These are phyloP conservation scores for Ophiostoma pallidulum DNA, from an alignment of 2,329 filamentous ascomycete species.

Conservation along the genomic window DNA sequence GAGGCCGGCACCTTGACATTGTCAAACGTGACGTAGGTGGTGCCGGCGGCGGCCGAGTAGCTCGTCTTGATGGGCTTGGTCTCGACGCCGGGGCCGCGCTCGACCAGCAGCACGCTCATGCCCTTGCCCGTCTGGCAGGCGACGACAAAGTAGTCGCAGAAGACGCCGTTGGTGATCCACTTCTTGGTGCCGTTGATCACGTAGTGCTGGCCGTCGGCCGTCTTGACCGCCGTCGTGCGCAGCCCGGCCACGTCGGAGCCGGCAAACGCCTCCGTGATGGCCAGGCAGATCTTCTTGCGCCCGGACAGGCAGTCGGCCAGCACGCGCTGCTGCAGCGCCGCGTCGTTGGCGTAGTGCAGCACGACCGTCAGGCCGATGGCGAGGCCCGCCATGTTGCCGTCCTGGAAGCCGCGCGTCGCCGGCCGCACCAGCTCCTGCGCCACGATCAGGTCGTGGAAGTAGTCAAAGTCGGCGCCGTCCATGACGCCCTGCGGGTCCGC, in stretches of 20 bases:
- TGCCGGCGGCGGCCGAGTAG: constrained; percentile 71
- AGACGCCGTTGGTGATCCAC: constrained; percentile 63
- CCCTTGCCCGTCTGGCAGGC: constrained; percentile 72
- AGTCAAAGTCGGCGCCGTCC: constrained; percentile 74
- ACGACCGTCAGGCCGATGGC: constrained; percentile 72
- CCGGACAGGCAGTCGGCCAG: constrained; percentile 65
- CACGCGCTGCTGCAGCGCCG: constrained; percentile 55
- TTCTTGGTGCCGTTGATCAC: constrained; percentile 69
- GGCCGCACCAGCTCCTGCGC: constrained; percentile 62
- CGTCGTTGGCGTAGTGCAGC: constrained; percentile 65
- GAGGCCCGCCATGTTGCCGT: constrained; percentile 83
- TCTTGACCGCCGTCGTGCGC: constrained; percentile 69
- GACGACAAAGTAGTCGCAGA: constrained; percentile 73
- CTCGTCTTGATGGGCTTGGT: constrained; percentile 71
- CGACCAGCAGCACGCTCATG: constrained; percentile 66
- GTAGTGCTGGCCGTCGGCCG: constrained; percentile 64
- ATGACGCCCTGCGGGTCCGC: constrained; percentile 46
- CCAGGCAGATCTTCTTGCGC: constrained; percentile 80
- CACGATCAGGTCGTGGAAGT: constrained; percentile 74
- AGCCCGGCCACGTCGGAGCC: constrained; percentile 74
- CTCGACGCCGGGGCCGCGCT: constrained; percentile 64
- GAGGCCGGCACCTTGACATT: constrained; percentile 76
- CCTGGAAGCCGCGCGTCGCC: constrained; percentile 71
- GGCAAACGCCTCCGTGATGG: constrained; percentile 82
- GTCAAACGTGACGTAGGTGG: constrained; percentile 72